Percentiles rank a stretch among this genome's conserved stretches.
These are phyloP conservation scores for Cordyceps fumosorosea DNA, from an alignment of 2,329 filamentous ascomycete species.

Conservation along the genomic window DNA sequence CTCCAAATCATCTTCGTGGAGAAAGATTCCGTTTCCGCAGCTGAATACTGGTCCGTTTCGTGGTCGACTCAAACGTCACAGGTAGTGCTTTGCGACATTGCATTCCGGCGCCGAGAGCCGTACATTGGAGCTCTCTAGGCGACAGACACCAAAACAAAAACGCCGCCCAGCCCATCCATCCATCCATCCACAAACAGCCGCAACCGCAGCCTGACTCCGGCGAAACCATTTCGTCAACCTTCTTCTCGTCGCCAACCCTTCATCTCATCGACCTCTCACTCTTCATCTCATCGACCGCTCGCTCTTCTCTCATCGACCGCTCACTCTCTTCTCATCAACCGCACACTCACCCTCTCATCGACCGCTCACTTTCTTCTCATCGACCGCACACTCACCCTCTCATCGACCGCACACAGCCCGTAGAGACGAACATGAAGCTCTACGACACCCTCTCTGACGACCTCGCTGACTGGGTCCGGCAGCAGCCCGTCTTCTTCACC, in stretches of 20 bases:
- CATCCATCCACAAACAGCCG: background rate
- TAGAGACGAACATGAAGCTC: constrained; percentile 48
- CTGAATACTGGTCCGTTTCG: too few relatives aligned
- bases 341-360: too few relatives aligned
- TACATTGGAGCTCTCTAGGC: background rate
- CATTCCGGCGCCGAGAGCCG: background rate
- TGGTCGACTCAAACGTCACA: background rate
- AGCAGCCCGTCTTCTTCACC: constrained; percentile 69
- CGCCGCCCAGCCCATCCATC: background rate
- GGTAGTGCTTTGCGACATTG: background rate
- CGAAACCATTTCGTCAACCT: background rate
- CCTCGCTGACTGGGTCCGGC: constrained; percentile 56
- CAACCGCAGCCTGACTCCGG: too few relatives aligned
- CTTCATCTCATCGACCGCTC: too few relatives aligned
- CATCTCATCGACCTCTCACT: background rate
- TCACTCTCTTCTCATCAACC: background rate
- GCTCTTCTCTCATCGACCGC: too few relatives aligned
- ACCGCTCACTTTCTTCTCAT: too few relatives aligned
- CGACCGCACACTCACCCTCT: too few relatives aligned
- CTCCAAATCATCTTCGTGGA: background rate
- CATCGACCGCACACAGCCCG: too few relatives aligned
- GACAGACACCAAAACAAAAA: background rate
- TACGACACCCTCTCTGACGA: constrained; percentile 47
- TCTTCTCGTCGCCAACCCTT: background rate
- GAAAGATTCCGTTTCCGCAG: background rate